Percentiles rank a stretch among this genome's conserved stretches.
phyloP scores from a whole-genome alignment of 1,284 basidiomycete species.

The Ceratobasidium sp. region DNA sequence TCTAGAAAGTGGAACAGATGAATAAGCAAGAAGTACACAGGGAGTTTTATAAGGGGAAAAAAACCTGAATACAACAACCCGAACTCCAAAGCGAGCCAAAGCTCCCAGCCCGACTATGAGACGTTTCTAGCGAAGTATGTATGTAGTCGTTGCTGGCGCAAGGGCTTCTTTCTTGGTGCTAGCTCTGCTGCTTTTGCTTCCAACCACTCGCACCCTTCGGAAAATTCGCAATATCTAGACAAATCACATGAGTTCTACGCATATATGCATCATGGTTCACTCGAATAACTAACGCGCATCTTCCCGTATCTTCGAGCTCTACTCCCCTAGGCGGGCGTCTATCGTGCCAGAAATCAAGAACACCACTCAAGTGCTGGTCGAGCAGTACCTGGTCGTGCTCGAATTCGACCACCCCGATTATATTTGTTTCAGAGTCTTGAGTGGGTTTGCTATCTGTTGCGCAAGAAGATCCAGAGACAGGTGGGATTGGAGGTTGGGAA shows the following conservation, averaged over 20 bases:
- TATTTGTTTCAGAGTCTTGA: conserved; percentile 46
- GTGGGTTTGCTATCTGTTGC: neutral
- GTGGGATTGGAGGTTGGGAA: conserved; percentile 35
- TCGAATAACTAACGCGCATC: conserved; percentile 68
- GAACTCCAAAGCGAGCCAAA: no score
- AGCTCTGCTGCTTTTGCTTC: conserved; percentile 61
- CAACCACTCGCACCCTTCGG: conserved; percentile 83
- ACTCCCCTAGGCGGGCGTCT: conserved; percentile 72
- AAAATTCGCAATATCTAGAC: conserved; percentile 78
- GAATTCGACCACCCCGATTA: conserved; percentile 75
- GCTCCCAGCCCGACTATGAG: no score
- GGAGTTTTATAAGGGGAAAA: no score
- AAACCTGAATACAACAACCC: no score
- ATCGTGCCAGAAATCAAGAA: conserved; percentile 80
- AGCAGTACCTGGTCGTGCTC: conserved; percentile 63
- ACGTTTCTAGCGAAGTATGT: neutral
- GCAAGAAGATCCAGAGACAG: neutral
- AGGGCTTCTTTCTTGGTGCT: neutral
- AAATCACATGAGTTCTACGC: neutral
- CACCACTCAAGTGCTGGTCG: conserved; percentile 62
- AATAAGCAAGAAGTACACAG: no score
- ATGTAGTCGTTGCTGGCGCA: neutral
- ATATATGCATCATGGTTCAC: neutral
- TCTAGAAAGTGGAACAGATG: no score
- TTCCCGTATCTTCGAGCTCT: conserved; percentile 60